These are phyloP conservation scores for Geoglossum cookeanum DNA, from an alignment of 2,329 filamentous ascomycete genomes.

Conservation along the genomic window DNA sequence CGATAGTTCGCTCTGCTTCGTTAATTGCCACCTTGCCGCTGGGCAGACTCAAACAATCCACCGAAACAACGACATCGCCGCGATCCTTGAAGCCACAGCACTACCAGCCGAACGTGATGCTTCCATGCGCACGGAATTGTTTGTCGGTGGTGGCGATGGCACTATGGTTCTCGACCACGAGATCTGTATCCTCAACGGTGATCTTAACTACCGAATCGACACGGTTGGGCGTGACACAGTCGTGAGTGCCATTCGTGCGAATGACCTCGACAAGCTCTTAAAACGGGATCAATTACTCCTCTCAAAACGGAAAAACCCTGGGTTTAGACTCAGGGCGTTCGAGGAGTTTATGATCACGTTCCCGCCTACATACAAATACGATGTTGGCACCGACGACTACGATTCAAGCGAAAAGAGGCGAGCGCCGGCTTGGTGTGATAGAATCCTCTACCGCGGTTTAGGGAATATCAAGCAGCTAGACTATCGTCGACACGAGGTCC, in stretches of 20 bases:
- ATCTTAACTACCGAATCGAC: conserved; percentile 96
- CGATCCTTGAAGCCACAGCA: conserved; percentile 62
- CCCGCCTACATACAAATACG: conserved; percentile 95
- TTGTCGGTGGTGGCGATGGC: conserved; percentile 81
- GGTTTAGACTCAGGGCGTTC: conserved; percentile 74
- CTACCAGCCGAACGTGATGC: conserved; percentile 56
- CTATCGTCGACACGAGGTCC: conserved; percentile 75
- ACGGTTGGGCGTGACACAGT: conserved; percentile 90
- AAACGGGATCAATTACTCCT: conserved; percentile 88
- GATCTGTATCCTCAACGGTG: conserved; percentile 89
- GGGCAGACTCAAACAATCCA: conserved; percentile 80
- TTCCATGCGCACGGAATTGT: conserved; percentile 53
- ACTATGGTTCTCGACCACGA: conserved; percentile 92
- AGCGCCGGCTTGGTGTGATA: conserved; percentile 90
- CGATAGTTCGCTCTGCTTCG: conserved; percentile 83
- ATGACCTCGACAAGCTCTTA: conserved; percentile 68
- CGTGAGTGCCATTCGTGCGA: conserved; percentile 61
- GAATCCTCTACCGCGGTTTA: conserved; percentile 66
- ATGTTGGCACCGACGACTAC: conserved; percentile 85
- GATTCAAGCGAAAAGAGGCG: conserved; percentile 90
- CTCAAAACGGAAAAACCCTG: conserved; percentile 72
- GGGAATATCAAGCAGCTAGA: conserved; percentile 73
- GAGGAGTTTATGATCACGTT: conserved; percentile 83
- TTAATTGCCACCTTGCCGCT: conserved; percentile 93
- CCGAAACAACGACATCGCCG: conserved; percentile 80